Evolutionary conservation across 2,329 filamentous ascomycete genomes (phyloP).

Genomic region (Alternaria angustiovoidea): DNA sequence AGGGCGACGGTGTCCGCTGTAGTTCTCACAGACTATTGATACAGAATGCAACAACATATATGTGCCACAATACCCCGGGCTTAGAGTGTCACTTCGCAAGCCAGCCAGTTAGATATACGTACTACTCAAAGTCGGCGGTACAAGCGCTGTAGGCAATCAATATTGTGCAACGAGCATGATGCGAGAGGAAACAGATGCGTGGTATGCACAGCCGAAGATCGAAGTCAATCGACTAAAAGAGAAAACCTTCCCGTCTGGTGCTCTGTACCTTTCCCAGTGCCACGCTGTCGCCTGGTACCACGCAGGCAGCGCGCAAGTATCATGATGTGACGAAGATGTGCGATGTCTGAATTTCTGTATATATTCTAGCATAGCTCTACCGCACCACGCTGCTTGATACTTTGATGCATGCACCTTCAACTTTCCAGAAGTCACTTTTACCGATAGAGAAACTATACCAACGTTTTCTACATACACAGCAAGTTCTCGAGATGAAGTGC

Average conservation of each 20-base stretch:
- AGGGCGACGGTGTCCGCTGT: not conserved
- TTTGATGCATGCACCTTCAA: not conserved
- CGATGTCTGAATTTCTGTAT: not conserved
- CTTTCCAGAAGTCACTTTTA: not conserved
- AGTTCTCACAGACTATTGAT: not conserved
- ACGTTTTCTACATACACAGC: not conserved
- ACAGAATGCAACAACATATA: not conserved
- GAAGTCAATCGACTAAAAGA: not conserved
- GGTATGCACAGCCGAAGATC: not conserved
- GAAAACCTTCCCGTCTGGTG: not conserved
- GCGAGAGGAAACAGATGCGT: constrained; percentile 2
- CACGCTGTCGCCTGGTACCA: not conserved
- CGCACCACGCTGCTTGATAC: not conserved
- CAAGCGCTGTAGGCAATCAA: not conserved
- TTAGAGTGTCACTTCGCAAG: not conserved
- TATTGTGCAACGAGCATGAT: constrained; percentile 4
- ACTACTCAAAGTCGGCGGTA: not conserved
- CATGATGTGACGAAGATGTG: not conserved
- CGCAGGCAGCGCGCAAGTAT: not conserved
- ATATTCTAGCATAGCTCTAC: not conserved
- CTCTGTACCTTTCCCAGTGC: not conserved
- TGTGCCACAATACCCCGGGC: not conserved
- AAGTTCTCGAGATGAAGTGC: constrained; percentile 35
- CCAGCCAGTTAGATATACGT: not conserved
- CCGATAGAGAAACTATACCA: not conserved